phyloP scores from a whole-genome alignment of 352 stramenopile species.

The Pythium coloratum region DNA sequence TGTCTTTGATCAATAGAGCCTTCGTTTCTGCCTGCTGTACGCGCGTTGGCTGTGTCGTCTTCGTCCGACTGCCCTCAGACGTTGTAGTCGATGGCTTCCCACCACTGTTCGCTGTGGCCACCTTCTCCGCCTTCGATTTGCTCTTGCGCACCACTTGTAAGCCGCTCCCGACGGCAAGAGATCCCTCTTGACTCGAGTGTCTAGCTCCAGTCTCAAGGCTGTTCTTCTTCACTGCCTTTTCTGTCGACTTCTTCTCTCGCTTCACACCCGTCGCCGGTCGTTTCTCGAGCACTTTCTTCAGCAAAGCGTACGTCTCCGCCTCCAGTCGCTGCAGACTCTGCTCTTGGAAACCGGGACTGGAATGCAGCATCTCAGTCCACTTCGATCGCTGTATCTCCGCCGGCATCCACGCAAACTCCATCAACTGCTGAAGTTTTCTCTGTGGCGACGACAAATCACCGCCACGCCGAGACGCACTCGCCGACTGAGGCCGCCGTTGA shows the following conservation, averaged over 20 bases:
- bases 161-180: constrained; percentile 7
- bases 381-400: constrained; percentile 17
- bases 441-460: background rate
- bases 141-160: constrained; percentile 16
- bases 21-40: background rate
- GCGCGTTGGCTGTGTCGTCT: background rate
- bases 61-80: background rate
- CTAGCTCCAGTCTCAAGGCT: background rate
- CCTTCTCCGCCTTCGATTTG: background rate
- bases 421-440: background rate
- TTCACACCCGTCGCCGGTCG: background rate
- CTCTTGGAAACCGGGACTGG: constrained; percentile 21
- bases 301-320: constrained; percentile 25
- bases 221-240: background rate
- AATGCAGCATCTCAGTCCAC: constrained; percentile 30
- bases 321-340: constrained; percentile 20
- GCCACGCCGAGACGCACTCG: constrained; percentile 6
- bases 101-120: background rate
- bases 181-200: background rate
- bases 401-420: constrained; percentile 19
- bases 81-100: background rate
- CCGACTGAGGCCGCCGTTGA: constrained; percentile 13
- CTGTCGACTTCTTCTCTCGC: background rate
- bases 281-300: constrained; percentile 14
- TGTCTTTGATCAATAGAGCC: background rate